A percentile compares a stretch with the other conserved stretches of the same genome.
Evolutionary conservation across 2,329 filamentous ascomycete species (phyloP).

Genomic region (Ascochyta koolunga): DNA sequence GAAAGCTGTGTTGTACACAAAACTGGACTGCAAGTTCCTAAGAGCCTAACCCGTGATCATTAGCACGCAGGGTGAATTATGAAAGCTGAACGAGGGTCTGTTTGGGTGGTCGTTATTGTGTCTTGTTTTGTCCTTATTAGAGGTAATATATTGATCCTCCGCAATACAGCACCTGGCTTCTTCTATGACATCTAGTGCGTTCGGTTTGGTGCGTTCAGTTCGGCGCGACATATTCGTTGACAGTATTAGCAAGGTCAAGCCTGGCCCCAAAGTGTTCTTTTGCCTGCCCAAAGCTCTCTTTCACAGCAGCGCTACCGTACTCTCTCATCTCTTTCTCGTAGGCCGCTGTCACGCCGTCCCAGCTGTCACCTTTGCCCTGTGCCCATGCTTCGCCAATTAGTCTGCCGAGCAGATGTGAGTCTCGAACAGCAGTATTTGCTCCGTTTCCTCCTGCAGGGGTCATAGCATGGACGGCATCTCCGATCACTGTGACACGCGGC

Average conservation of each 20-base stretch:
- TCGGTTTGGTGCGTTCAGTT: conserved; percentile 26
- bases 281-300: conserved; percentile 56
- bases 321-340: conserved; percentile 49
- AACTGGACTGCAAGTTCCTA: neutral
- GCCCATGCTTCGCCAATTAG: conserved; percentile 38
- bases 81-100: neutral
- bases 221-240: conserved; percentile 28
- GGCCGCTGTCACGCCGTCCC: conserved; percentile 43
- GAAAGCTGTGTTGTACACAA: conserved; percentile 20
- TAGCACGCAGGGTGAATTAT: neutral
- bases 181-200: neutral
- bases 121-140: neutral
- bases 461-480: conserved; percentile 56
- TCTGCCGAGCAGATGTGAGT: conserved; percentile 51
- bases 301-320: conserved; percentile 52
- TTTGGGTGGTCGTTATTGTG: neutral
- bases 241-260: conserved; percentile 24
- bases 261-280: conserved; percentile 19
- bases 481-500: conserved; percentile 56
- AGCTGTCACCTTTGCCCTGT: conserved; percentile 27
- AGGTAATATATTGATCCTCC: too few relatives aligned
- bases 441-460: conserved; percentile 55
- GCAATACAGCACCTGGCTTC: neutral
- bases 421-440: conserved; percentile 54
- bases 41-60: neutral